phyloP scores from a whole-genome alignment of 345 rosid species.

The Clarkia xantiana region DNA sequence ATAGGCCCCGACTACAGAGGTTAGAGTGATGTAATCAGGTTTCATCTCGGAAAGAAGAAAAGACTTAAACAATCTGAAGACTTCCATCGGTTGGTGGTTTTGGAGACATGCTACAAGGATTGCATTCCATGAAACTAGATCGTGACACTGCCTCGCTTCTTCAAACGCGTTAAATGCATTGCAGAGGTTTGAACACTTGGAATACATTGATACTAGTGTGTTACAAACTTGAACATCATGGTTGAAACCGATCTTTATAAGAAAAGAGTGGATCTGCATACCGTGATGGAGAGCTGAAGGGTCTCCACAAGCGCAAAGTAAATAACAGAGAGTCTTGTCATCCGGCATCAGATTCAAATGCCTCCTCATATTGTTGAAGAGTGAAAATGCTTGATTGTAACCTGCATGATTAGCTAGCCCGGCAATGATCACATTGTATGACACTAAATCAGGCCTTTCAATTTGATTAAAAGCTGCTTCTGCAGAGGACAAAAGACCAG shows the following conservation, averaged over 20 bases:
- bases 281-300: slow-evolving; percentile 25
- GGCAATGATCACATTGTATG: slow-evolving; percentile 51
- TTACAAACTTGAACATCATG: slow-evolving; percentile 31
- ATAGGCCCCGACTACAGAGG: slow-evolving; percentile 38
- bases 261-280: slow-evolving; percentile 36
- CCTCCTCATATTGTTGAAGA: slow-evolving; percentile 31
- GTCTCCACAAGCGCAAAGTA: slow-evolving; percentile 31
- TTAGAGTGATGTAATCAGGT: slow-evolving; percentile 42
- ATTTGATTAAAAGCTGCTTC: slow-evolving; percentile 26
- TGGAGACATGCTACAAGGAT: slow-evolving; percentile 52
- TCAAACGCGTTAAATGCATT: slow-evolving; percentile 37
- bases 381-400: slow-evolving; percentile 21
- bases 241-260: slow-evolving; percentile 29
- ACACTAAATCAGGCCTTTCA: slow-evolving; percentile 38
- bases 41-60: slow-evolving; percentile 34
- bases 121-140: slow-evolving; percentile 63
- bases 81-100: slow-evolving; percentile 33
- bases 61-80: slow-evolving; percentile 37
- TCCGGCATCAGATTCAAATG: slow-evolving; percentile 21
- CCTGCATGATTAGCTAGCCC: slow-evolving; percentile 31
- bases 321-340: slow-evolving; percentile 28
- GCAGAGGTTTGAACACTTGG: slow-evolving; percentile 26
- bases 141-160: slow-evolving; percentile 27
- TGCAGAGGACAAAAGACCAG: slow-evolving; percentile 29
- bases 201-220: slow-evolving; percentile 45